Base-by-base conservation (phyloP, 164 flowering plant species). In the Magnolia kwangsiensis region DNA sequence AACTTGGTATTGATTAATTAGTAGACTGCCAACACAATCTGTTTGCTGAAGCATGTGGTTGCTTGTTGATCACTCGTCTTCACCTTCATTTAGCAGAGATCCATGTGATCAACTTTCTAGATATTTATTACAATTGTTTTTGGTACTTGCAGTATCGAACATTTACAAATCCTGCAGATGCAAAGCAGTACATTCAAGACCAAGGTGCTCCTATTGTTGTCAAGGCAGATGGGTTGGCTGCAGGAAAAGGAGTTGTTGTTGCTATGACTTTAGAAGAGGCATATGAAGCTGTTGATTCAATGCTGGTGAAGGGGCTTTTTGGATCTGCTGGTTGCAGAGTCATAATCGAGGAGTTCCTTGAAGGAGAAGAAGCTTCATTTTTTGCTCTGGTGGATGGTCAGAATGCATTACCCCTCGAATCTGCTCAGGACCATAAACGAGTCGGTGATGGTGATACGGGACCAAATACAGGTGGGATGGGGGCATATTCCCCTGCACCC, bases 391-490 rank as follows among this genome's bases (percentile, higher is more conserved):
- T 96, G 80, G 99, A 96, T 84, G 99, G 99, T 67, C 91, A 89
- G 82, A 89, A 89, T 85, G 97, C 98, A 8, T 75, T 96, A 67
- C 93, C 99, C 71, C 83, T 93, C 29, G 98, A 96, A 83, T 96
- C 99, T 78, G 99, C 97, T 69, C 99, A 96, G 79, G 99, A 96
- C 80, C 96, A 96, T 79, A 96, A 96, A 84, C 87, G 95, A 67
- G 98, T 96, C 64, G 98, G 99, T 50, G 98, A 96, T 88, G 96
- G 98, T 72, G 99, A 96, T 79, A 92, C 90, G 1, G 99, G 99
- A 14, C 98, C 99, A 4, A 96, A 94, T 76, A 96, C 99, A 16
- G 99, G 99, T 55, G 99, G 98, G 29, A 96, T 96, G 98, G 99
- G 99, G 23, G 98, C 99, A 23, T 96, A 93, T 76, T 96, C 98